A percentile compares a stretch with the other conserved stretches of the same genome.
These are phyloP conservation scores for Rutstroemia sp. DNA, from an alignment of 2,329 filamentous ascomycete species.

Conservation along the genomic window DNA sequence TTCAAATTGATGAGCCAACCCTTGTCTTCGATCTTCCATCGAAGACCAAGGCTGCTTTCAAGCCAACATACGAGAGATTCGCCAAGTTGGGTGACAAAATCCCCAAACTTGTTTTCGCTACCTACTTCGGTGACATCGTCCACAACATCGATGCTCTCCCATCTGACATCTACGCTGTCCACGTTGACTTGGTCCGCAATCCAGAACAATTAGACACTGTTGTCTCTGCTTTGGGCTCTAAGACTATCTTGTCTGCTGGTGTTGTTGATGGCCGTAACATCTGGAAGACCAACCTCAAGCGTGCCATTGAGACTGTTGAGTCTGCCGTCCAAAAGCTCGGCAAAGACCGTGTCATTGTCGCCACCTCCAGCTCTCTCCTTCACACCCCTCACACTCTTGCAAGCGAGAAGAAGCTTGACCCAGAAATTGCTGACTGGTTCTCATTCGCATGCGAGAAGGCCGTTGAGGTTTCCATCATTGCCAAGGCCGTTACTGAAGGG, in stretches of 20 bases:
- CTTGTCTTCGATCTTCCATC: slow-evolving; percentile 88
- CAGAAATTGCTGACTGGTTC: slow-evolving; percentile 96
- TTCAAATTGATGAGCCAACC: slow-evolving; percentile 97
- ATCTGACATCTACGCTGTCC: slow-evolving; percentile 73
- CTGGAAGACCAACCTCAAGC: slow-evolving; percentile 99
- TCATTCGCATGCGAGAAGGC: slow-evolving; percentile 96
- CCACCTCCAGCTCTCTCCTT: slow-evolving; percentile 94
- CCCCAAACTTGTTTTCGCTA: slow-evolving; percentile 84
- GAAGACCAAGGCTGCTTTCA: slow-evolving; percentile 94
- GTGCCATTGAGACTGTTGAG: slow-evolving; percentile 86
- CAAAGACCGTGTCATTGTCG: slow-evolving; percentile 94
- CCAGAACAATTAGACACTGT: slow-evolving; percentile 94
- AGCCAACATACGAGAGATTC: slow-evolving; percentile 92
- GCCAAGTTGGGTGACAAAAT: slow-evolving; percentile 67
- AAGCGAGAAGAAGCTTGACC: slow-evolving; percentile 96
- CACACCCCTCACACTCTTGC: slow-evolving; percentile 97
- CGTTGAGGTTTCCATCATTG: slow-evolving; percentile 80
- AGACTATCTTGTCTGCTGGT: slow-evolving; percentile 88
- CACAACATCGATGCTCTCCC: slow-evolving; percentile 94
- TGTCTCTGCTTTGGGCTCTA: slow-evolving; percentile 71
- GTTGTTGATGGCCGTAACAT: slow-evolving; percentile 99
- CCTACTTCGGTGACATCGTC: slow-evolving; percentile 98
- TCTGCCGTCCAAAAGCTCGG: slow-evolving; percentile 88
- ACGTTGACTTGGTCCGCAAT: slow-evolving; percentile 95
- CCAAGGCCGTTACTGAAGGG: slow-evolving; percentile 93